phyloP scores from a whole-genome alignment of 139 green algal genomes.

The Closterium sp. region DNA sequence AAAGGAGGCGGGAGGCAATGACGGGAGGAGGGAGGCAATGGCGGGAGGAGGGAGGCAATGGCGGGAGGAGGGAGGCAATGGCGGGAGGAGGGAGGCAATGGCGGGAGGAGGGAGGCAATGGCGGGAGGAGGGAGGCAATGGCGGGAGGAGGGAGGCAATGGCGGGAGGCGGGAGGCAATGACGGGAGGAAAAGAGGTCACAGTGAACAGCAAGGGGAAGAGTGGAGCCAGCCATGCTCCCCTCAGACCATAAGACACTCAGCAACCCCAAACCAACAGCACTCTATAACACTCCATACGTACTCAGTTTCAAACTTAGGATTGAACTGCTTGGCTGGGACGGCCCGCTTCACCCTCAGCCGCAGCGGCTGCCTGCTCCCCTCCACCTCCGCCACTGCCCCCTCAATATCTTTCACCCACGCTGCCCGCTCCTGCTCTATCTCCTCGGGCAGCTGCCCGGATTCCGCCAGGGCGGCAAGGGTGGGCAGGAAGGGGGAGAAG shows the following conservation, averaged over 20 bases:
- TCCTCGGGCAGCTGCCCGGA: background rate
- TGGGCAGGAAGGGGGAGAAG: constrained; percentile 46
- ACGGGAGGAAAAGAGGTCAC: no score
- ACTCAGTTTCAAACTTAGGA: constrained; percentile 88
- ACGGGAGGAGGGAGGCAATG: background rate
- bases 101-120: background rate
- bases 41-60: background rate
- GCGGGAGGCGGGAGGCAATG: no score
- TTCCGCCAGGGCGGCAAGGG: constrained; percentile 27
- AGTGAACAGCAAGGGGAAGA: no score
- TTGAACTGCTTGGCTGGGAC: constrained; percentile 71
- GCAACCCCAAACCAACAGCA: no score
- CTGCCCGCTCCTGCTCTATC: constrained; percentile 21
- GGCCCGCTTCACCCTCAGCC: constrained; percentile 21
- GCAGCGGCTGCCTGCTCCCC: constrained; percentile 26
- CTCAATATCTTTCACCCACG: constrained; percentile 54
- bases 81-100: background rate
- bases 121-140: no score
- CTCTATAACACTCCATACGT: background rate
- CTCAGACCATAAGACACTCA: no score
- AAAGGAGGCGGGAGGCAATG: background rate
- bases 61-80: background rate
- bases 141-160: background rate
- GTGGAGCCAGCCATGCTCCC: no score
- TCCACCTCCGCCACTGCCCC: constrained; percentile 30